Evolutionary conservation across 1,284 basidiomycete genomes (phyloP).

Genomic region (Trichosporon inkin): DNA sequence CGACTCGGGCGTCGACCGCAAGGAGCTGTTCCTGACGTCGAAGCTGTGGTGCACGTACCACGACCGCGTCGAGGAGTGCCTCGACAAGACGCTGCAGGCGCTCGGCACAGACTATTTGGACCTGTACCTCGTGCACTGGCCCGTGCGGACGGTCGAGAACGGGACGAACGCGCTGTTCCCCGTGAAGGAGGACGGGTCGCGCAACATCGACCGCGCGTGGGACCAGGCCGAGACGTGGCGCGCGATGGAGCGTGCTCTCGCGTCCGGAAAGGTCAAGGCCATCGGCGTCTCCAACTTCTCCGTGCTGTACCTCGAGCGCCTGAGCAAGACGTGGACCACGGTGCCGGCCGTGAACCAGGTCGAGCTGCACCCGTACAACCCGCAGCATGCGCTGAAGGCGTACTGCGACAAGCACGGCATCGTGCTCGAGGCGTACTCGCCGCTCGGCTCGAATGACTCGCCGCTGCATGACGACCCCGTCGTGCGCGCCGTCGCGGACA

Average conservation of each 20-base stretch:
- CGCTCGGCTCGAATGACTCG: constrained; percentile 65
- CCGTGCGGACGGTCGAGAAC: constrained; percentile 36
- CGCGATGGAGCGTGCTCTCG: constrained; percentile 59
- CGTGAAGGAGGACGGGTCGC: constrained; percentile 40
- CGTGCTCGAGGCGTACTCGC: constrained; percentile 74
- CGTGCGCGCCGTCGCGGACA: constrained; percentile 61
- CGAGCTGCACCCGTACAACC: constrained; percentile 67
- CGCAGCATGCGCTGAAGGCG: constrained; percentile 64
- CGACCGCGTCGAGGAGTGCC: constrained; percentile 57
- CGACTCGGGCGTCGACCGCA: constrained; percentile 68
- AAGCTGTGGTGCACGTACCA: constrained; percentile 54
- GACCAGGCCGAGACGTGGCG: constrained; percentile 59
- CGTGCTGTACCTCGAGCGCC: constrained; percentile 51
- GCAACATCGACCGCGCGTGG: constrained; percentile 50
- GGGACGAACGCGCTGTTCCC: constrained; percentile 41
- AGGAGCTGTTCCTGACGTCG: constrained; percentile 69
- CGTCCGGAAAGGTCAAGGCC: constrained; percentile 54
- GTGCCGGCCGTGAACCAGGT: constrained; percentile 65
- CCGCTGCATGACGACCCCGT: constrained; percentile 68
- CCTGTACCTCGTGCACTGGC: constrained; percentile 63
- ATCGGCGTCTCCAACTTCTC: constrained; percentile 52
- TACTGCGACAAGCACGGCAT: constrained; percentile 69
- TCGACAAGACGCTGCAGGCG: constrained; percentile 68
- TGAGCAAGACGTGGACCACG: constrained; percentile 57
- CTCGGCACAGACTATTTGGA: constrained; percentile 76